A percentile compares a stretch with the other conserved stretches of the same genome.
phyloP scores from a whole-genome alignment of 768 basidiomycete species.

The Mycena galericulata region DNA sequence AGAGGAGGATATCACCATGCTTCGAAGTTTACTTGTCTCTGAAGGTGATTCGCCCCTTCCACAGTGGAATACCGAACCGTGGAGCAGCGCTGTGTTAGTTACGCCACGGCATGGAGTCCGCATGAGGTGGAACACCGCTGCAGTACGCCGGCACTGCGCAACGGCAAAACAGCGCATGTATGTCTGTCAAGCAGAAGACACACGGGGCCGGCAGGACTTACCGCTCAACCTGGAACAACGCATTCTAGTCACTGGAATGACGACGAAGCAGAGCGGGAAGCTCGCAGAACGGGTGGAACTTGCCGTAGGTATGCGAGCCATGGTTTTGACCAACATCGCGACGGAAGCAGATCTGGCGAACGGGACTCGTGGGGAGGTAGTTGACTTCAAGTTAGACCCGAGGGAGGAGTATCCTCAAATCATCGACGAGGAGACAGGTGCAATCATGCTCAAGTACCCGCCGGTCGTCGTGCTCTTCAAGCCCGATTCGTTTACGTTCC shows the following conservation, averaged over 20 bases:
- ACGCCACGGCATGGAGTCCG: constrained; percentile 53
- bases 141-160: constrained; percentile 37
- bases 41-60: constrained; percentile 29
- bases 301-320: neutral
- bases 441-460: constrained; percentile 41
- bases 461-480: constrained; percentile 48
- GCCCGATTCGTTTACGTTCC: constrained; percentile 32
- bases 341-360: neutral
- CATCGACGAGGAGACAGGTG: neutral
- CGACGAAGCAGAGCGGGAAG: neutral
- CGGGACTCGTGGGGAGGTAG: neutral
- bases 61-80: constrained; percentile 41
- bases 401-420: neutral
- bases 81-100: constrained; percentile 49
- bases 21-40: constrained; percentile 36
- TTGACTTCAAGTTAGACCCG: neutral
- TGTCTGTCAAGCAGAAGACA: constrained; percentile 46
- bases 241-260: neutral
- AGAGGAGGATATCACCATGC: constrained; percentile 42
- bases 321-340: neutral
- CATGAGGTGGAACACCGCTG: constrained; percentile 49
- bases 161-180: constrained; percentile 38
- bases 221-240: too few species aligned
- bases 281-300: neutral
- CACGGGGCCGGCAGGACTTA: neutral